These are phyloP conservation scores for Citrus cavaleriei DNA, from an alignment of 345 rosid genomes.

Conservation along the genomic window DNA sequence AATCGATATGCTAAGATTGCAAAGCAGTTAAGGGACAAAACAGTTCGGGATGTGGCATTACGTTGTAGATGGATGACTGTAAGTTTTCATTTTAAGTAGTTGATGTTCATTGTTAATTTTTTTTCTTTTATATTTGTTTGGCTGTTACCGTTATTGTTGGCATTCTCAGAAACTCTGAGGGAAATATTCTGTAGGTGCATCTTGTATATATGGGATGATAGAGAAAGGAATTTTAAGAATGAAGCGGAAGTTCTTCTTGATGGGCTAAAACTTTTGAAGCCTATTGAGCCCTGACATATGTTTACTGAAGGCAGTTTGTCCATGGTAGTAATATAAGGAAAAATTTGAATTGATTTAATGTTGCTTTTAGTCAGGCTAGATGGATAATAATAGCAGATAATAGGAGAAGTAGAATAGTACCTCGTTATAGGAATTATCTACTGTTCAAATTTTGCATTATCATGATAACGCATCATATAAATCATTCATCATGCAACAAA, in stretches of 20 bases:
- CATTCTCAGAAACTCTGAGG: background rate
- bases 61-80: conserved; percentile 88
- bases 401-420: background rate
- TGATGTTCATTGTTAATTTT: background rate
- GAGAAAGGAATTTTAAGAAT: background rate
- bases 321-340: background rate
- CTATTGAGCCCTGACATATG: background rate
- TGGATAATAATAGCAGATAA: background rate
- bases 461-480: background rate
- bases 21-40: conserved; percentile 66
- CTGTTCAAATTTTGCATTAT: background rate
- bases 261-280: background rate
- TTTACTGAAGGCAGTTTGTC: background rate
- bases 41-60: conserved; percentile 78
- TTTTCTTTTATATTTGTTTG: background rate
- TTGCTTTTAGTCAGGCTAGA: background rate
- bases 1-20: conserved; percentile 88
- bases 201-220: background rate
- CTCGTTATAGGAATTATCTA: too few relatives aligned
- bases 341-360: background rate
- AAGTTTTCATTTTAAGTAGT: conserved; percentile 21
- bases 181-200: background rate
- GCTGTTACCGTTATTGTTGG: background rate
- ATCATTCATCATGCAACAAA: background rate
- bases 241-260: background rate